These are phyloP conservation scores for Sphaerostilbella broomeana DNA, from an alignment of 2,329 filamentous ascomycete species.

Conservation along the genomic window DNA sequence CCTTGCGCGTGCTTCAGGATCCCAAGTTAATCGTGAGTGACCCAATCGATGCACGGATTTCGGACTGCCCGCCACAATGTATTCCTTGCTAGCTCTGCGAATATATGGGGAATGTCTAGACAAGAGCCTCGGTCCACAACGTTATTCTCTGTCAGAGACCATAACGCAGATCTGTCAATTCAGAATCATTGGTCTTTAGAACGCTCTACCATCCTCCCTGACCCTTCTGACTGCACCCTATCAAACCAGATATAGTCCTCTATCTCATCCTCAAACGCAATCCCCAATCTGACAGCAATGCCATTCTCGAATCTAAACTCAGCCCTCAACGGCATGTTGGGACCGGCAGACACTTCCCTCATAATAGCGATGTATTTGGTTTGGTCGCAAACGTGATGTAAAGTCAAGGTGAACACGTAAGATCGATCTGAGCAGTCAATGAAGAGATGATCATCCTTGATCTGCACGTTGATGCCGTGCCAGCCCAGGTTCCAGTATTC, in stretches of 20 bases:
- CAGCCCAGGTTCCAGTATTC: slow-evolving; percentile 23
- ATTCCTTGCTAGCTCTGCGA: too few species aligned
- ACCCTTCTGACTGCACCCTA: not conserved
- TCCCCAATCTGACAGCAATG: not conserved
- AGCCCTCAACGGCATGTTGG: slow-evolving; percentile 5
- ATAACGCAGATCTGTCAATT: too few species aligned
- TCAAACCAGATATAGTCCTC: slow-evolving; percentile 9
- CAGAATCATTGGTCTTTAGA: too few species aligned
- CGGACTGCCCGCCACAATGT: too few species aligned
- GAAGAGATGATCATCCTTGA: slow-evolving; percentile 16
- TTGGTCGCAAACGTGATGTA: slow-evolving; percentile 17
- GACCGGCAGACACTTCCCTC: not conserved
- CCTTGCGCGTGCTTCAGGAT: too few species aligned
- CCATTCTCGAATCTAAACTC: slow-evolving; percentile 18
- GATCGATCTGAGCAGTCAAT: slow-evolving; percentile 24
- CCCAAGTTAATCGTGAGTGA: too few species aligned
- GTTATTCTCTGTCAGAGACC: too few species aligned
- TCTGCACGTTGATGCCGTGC: slow-evolving; percentile 17
- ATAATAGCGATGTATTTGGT: slow-evolving; percentile 17
- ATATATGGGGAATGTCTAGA: too few species aligned
- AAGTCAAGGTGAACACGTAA: slow-evolving; percentile 20
- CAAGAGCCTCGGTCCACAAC: too few species aligned
- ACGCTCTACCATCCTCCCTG: too few species aligned
- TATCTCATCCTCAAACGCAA: slow-evolving; percentile 1
- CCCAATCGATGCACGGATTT: too few species aligned